Percentiles rank a stretch among this genome's conserved stretches.
phyloP scores from a whole-genome alignment of 495 filamentous ascomycete genomes.

The Annulohypoxylon moriforme region DNA sequence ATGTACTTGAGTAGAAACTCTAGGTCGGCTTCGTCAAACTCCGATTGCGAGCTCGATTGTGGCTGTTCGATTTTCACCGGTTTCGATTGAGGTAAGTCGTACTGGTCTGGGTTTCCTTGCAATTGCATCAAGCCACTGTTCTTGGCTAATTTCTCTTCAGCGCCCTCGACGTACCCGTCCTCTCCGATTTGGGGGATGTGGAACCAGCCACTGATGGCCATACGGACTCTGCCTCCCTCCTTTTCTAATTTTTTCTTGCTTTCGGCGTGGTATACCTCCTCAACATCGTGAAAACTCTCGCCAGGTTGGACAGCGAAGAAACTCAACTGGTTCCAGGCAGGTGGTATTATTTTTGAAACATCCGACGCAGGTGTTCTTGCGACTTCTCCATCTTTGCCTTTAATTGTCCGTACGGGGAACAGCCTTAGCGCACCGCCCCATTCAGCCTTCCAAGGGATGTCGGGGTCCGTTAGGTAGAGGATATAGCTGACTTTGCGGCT shows the following conservation, averaged over 20 bases:
- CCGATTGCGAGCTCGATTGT: constrained; percentile 59
- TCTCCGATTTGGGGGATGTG: constrained; percentile 97
- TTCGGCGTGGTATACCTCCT: constrained; percentile 87
- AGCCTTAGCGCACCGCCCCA: constrained; percentile 95
- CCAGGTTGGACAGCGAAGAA: constrained; percentile 99
- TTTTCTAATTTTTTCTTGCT: constrained; percentile 64
- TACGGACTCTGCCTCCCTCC: constrained; percentile 79
- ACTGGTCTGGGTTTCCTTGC: constrained; percentile 87
- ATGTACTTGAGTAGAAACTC: constrained; percentile 91
- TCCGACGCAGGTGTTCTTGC: constrained; percentile 82
- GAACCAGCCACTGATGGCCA: constrained; percentile 99
- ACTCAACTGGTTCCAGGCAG: constrained; percentile 95
- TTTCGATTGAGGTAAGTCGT: constrained; percentile 80
- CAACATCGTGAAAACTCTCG: constrained; percentile 97
- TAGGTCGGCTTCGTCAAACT: constrained; percentile 79
- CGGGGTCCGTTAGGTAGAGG: constrained; percentile 93
- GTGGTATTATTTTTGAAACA: constrained; percentile 80
- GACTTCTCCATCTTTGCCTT: constrained; percentile 73
- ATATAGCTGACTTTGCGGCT: constrained; percentile 95
- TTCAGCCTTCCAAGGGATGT: constrained; percentile 87
- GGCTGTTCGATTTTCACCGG: constrained; percentile 62
- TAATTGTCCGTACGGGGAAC: constrained; percentile 76
- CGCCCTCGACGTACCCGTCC: constrained; percentile 87
- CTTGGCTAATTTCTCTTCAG: constrained; percentile 87
- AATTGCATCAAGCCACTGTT: constrained; percentile 91